phyloP scores from a whole-genome alignment of 2,329 filamentous ascomycete species.

The Madurella mycetomatis region DNA sequence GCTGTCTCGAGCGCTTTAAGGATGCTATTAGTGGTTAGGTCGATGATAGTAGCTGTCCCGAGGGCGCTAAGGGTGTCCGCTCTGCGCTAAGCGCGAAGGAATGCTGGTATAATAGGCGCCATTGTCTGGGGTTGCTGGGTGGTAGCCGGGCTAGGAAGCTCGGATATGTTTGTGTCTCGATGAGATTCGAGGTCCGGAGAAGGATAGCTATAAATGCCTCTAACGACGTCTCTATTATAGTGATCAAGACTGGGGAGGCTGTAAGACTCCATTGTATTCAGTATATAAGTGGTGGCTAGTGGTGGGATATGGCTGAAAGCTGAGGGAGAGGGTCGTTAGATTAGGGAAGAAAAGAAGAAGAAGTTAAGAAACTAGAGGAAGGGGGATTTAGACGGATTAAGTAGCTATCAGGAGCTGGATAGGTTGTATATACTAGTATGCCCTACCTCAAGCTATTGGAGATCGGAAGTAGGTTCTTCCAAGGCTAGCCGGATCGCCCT shows the following conservation, averaged over 20 bases:
- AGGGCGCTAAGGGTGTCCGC: no score
- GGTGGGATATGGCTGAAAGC: neutral
- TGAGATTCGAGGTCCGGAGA: neutral
- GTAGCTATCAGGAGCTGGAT: conserved; percentile 1
- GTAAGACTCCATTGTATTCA: no score
- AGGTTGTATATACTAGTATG: neutral
- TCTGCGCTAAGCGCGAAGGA: no score
- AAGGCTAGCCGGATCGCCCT: conserved; percentile 2
- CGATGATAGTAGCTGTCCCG: no score
- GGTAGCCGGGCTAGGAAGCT: neutral
- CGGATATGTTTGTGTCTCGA: neutral
- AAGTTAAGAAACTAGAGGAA: neutral
- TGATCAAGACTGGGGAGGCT: no score
- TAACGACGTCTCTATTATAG: no score
- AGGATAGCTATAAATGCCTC: no score
- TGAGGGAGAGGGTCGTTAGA: neutral
- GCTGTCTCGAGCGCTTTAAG: no score
- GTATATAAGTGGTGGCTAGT: neutral
- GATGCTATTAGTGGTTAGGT: no score
- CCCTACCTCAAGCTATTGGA: conserved; percentile 2
- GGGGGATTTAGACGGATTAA: conserved; percentile 1
- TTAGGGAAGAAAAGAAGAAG: neutral
- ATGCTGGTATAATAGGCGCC: no score
- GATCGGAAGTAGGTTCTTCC: conserved; percentile 7
- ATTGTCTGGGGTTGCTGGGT: neutral